Evolutionary conservation across 176 grass and related monocot species (phyloP), one percentile per base, ranked within the genome.

Genomic region (Musa schizocarpa): DNA sequence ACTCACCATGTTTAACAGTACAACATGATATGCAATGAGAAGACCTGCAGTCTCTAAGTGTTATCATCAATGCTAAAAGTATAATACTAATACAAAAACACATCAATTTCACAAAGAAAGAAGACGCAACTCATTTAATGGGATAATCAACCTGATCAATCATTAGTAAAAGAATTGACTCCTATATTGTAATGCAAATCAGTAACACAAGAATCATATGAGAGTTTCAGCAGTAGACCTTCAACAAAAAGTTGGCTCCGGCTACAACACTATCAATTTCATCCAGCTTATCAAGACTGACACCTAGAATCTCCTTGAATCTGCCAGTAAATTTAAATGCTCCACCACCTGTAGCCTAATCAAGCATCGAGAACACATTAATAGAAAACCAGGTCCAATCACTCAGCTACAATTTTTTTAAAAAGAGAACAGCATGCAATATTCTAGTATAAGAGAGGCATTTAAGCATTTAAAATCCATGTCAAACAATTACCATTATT

Each of bases 201-300:
- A 63, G 6, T 73, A 52, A 43, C 24, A 71, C 27, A 53, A 68
- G 50, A 20, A 26, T 23, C 8, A 64, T 52, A 57, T 11, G 56
- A 80, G 20, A 64, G 43, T 80, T 73, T 53, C 20, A 54, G 69
- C 16, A 65, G 55, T 70, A 82, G 73, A 91, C 95, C 90, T 98
- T 85, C 52, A 98, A 83, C 79, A 98, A 84, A 83, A 98, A 86
- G 76, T 98, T 98, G 74, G 88, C 95, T 75, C 90, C 90, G 69
- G 86, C 81, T 75, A 93, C 95, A 77, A 91, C 95, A 53, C 90
- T 87, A 67, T 91, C 84, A 82, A 98, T 98, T 83, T 98, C 95
- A 85, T 98, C 95, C 82, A 93, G 77, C 85, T 93, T 98, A 70
- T 98, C 88, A 78, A 98, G 88, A 87, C 55, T 83, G 89, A 93